Conservation (phyloP, 169 alveolate species). For the Prorocentrum cordatum region DNA sequence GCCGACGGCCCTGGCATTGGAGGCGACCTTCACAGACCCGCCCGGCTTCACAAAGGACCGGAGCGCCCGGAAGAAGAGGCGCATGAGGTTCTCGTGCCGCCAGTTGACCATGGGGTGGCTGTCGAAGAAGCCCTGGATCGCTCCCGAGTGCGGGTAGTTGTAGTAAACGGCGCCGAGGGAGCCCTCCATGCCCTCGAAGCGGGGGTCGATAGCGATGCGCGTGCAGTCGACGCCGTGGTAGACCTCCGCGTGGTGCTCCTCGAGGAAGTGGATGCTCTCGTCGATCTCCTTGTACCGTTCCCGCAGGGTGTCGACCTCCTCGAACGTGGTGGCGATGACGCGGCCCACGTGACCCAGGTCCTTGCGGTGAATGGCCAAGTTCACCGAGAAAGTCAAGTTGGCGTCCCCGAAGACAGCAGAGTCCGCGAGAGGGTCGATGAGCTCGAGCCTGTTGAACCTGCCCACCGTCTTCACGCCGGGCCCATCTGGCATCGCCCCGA, state of each 20-base stretch:
- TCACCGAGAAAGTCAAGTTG: conserved; percentile 6
- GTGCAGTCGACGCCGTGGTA: conserved; percentile 56
- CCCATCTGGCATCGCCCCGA: background rate
- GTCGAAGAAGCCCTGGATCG: conserved; percentile 33
- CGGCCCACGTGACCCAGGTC: conserved; percentile 65
- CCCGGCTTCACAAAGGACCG: conserved; percentile 51
- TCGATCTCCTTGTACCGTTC: conserved; percentile 44
- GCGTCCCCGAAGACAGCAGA: conserved; percentile 61
- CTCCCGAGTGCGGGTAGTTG: conserved; percentile 56
- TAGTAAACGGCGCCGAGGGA: conserved; percentile 39
- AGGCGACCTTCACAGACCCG: conserved; percentile 62
- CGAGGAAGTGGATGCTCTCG: conserved; percentile 36
- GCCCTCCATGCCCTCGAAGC: conserved; percentile 49
- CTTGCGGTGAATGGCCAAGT: conserved; percentile 49
- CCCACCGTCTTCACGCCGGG: background rate
- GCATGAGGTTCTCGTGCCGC: conserved; percentile 66
- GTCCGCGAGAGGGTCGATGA: conserved; percentile 33
- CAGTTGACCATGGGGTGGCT: conserved; percentile 68
- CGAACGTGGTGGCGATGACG: conserved; percentile 55
- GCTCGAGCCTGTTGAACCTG: conserved; percentile 16
- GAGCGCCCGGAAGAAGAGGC: conserved; percentile 47
- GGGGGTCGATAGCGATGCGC: conserved; percentile 37
- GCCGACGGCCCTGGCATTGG: conserved; percentile 58
- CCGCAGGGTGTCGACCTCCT: conserved; percentile 26
- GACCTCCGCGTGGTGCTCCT: conserved; percentile 45